Base-by-base conservation (phyloP, 1,284 basidiomycete species). In the Ustilago nuda region DNA sequence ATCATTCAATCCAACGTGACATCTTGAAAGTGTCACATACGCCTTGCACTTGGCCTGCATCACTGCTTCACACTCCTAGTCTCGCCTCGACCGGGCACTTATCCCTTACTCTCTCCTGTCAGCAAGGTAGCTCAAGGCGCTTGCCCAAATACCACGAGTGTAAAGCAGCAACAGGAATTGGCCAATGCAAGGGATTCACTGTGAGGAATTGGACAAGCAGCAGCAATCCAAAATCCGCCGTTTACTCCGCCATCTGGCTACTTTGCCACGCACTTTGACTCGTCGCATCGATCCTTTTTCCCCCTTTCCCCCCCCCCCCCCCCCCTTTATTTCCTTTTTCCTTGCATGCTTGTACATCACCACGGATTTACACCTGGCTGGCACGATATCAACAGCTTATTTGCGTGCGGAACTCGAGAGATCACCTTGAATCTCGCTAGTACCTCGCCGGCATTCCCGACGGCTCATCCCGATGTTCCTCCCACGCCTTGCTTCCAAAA, bases 181-280 rank as follows among this genome's bases (percentile, higher is more conserved):
- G 48, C 27, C 32, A 30, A 15, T 12, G 53, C 66, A 68, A 63
- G 66, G 66, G 66, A 50, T 58, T 51, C 52, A 9, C 11, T 4
- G 11, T 56, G 54, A 68, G 66, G 60, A 68, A 62, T 68, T 68
- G 50, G 32, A 56, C 66, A 33, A 30, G 55, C 60, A 68, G 60
- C 51, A 41, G n/a, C 19, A 30, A 12, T 11, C 23, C 13, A 35
- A 51, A 51, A 51, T 17, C 19, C 27, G 48, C 30, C 5, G 19
- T 51, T 8, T 36, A 9, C 43, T 30, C 13, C 9, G 0, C 8
- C 32, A 50, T 30, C n/a, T 50, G 27, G 48, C 23, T 32, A 27
- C 27, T 17, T 30, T 50, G 43, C 48, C 17, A 57, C 36, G 56
- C 54, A 56, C 23, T 17, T 41, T 41, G 56, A 15, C 17, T 17